phyloP scores from a whole-genome alignment of 441 rosid genomes.

The Jatropha podagrica region DNA sequence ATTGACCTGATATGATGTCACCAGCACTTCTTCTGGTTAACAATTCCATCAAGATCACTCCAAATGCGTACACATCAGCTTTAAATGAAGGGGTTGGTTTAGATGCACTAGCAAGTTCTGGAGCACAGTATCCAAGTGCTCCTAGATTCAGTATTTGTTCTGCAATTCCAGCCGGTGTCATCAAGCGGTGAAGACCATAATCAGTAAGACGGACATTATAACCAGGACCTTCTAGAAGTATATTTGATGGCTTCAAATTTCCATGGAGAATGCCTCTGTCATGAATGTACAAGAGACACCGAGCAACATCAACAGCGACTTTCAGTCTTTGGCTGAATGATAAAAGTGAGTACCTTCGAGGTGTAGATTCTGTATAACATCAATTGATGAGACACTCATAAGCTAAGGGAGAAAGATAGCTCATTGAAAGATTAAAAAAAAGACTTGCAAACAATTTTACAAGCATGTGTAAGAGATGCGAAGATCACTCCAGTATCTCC shows the following conservation, averaged over 20 bases:
- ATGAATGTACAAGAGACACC: slow-evolving; percentile 69
- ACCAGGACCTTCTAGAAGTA: slow-evolving; percentile 60
- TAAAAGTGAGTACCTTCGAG: slow-evolving; percentile 75
- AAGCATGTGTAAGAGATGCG: neutral
- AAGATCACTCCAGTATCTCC: neutral
- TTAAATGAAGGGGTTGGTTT: slow-evolving; percentile 68
- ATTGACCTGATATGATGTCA: slow-evolving; percentile 92
- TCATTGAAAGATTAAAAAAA: slow-evolving; percentile 1
- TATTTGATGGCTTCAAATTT: slow-evolving; percentile 85
- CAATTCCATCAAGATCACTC: slow-evolving; percentile 93
- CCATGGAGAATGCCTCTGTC: slow-evolving; percentile 85
- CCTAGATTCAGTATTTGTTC: slow-evolving; percentile 86
- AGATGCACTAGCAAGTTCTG: slow-evolving; percentile 65
- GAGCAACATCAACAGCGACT: slow-evolving; percentile 78
- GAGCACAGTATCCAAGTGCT: slow-evolving; percentile 94
- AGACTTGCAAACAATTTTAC: neutral
- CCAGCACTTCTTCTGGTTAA: slow-evolving; percentile 86
- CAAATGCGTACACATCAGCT: slow-evolving; percentile 83
- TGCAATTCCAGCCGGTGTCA: slow-evolving; percentile 79
- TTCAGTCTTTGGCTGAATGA: slow-evolving; percentile 77
- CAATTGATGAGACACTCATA: slow-evolving; percentile 14
- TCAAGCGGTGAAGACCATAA: slow-evolving; percentile 80
- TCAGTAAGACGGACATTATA: slow-evolving; percentile 58
- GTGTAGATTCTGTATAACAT: slow-evolving; percentile 73
- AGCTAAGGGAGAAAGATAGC: neutral